Conservation (phyloP, 441 rosid species). For the Corymbia calophylla region DNA sequence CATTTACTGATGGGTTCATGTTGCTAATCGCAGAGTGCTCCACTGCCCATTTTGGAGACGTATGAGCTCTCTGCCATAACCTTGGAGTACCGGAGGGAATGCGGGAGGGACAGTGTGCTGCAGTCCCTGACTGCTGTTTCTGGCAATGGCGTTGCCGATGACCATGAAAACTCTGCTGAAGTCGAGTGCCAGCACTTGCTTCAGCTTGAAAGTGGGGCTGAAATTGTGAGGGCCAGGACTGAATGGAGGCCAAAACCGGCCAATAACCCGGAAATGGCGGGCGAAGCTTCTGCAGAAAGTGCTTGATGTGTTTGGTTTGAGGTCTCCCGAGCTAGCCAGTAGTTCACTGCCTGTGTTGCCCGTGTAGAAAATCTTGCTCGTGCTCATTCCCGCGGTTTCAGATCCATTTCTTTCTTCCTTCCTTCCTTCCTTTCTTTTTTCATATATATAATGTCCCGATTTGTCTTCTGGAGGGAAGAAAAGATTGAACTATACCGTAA, state of each 20-base stretch:
- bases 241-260: slow-evolving; percentile 78
- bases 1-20: neutral
- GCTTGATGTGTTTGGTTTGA: slow-evolving; percentile 8
- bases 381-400: slow-evolving; percentile 2
- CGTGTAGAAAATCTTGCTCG: slow-evolving; percentile 19
- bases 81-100: slow-evolving; percentile 95
- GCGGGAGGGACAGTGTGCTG: slow-evolving; percentile 90
- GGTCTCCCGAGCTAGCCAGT: neutral
- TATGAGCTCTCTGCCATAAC: slow-evolving; percentile 74
- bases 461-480: neutral
- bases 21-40: slow-evolving; percentile 65
- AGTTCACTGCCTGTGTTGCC: slow-evolving; percentile 4
- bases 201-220: slow-evolving; percentile 73
- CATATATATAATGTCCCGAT: slow-evolving; percentile 8
- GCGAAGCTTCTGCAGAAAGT: slow-evolving; percentile 29
- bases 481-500: neutral
- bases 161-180: slow-evolving; percentile 27
- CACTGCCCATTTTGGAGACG: slow-evolving; percentile 68
- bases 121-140: slow-evolving; percentile 82
- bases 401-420: slow-evolving; percentile 3
- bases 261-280: slow-evolving; percentile 25
- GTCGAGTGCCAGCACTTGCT: slow-evolving; percentile 94
- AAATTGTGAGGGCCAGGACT: slow-evolving; percentile 87
- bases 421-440: neutral
- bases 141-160: slow-evolving; percentile 22